Percentiles rank a stretch among this genome's conserved stretches.
Evolutionary conservation across 441 rosid species (phyloP).

Genomic region (Kokia cookei): DNA sequence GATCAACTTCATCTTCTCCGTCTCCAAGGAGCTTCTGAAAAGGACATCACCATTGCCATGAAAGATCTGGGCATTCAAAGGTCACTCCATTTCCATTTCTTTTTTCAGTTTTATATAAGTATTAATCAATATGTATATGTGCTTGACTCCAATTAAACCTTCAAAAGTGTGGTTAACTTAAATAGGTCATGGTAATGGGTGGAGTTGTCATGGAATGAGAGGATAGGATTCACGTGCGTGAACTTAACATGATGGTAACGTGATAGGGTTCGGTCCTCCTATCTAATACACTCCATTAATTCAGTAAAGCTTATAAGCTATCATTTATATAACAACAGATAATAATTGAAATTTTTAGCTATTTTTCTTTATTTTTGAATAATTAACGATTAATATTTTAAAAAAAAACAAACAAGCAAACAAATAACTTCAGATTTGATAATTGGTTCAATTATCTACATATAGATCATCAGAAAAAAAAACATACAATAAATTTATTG

Average conservation of each 20-base stretch:
- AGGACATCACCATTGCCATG: slow-evolving; percentile 42
- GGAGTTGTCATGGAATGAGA: not conserved
- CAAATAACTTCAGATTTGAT: too few relatives aligned
- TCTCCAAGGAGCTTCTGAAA: slow-evolving; percentile 36
- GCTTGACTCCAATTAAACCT: too few relatives aligned
- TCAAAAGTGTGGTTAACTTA: too few relatives aligned
- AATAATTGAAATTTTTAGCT: too few relatives aligned
- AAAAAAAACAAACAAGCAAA: too few relatives aligned
- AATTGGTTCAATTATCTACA: too few relatives aligned
- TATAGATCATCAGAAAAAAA: too few relatives aligned
- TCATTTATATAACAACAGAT: not conserved
- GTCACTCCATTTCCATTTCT: slow-evolving; percentile 11
- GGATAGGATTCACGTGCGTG: not conserved
- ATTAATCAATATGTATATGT: too few relatives aligned
- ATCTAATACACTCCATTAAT: not conserved
- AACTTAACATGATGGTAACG: not conserved
- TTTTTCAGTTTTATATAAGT: not conserved
- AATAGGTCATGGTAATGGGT: too few relatives aligned
- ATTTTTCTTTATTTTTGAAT: too few relatives aligned
- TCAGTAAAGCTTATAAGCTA: not conserved
- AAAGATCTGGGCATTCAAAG: slow-evolving; percentile 64
- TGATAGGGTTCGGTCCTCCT: not conserved
- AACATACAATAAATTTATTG: too few relatives aligned
- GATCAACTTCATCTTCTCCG: slow-evolving; percentile 45
- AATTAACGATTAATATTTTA: too few relatives aligned